Base-by-base conservation (phyloP, 768 basidiomycete species). In the Suillus occidentalis region DNA sequence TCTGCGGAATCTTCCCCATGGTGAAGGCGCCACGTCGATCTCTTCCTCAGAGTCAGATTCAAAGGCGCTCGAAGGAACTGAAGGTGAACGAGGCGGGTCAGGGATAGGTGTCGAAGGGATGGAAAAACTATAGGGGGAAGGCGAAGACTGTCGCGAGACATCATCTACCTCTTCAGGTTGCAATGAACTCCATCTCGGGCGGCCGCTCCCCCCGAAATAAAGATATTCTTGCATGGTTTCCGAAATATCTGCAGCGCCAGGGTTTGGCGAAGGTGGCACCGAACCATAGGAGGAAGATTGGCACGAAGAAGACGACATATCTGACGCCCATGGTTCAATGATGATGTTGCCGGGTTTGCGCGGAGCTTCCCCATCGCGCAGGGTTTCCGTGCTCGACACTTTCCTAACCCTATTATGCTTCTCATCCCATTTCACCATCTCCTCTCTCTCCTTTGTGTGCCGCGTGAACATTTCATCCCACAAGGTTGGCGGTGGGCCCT, bases 391-490 rank as follows among this genome's bases (percentile, higher is more conserved):
- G 64, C 84, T 85, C 13, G 70, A 63, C 16, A 77, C 73, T 39
- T 76, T 79, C 64, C 69, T 82, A 6, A 70, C 5, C 60, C 70
- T 62, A 42, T 66, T 64, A 6, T 73, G 70, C n/a, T 57, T 69
- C 43, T 79, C 77, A 22, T 89, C 85, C 84, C 86, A 84, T 6
- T 72, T 75, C 59, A 87, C 61, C 25, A 89, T 72, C 60, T 84
- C 84, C 65, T 87, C 84, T 40, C 83, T 78, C 75, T 90, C 88
- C 50, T 77, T 75, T 64, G 84, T 76, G 68, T 90, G 88, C 28
- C 88, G 82, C 22, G 73, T 64, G 52, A 90, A 78, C 61, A 90
- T 76, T 69, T 87, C 88, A 61, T 89, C 88, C 89, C 89, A 90
- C 4, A 85, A 71, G 1, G 82, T 80, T 47, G 73, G 70, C 0